A percentile compares a stretch with the other conserved stretches of the same genome.
These are phyloP conservation scores for Epichloe gansuensis DNA, from an alignment of 2,329 filamentous ascomycete species.

Conservation along the genomic window DNA sequence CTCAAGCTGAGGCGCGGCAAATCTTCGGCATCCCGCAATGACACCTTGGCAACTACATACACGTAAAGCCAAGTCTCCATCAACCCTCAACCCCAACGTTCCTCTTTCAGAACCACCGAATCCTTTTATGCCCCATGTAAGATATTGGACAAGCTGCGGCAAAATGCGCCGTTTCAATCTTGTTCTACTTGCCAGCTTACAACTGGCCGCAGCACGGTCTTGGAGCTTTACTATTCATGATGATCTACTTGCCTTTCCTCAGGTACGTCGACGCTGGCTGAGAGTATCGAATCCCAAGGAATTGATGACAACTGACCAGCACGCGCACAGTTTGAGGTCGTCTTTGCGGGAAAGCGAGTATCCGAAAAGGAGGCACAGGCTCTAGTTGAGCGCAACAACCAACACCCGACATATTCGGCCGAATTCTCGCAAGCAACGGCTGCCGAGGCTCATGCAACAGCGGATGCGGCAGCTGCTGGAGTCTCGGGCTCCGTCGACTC, in stretches of 20 bases:
- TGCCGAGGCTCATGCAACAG: conserved; percentile 9
- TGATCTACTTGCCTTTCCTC: conserved; percentile 75
- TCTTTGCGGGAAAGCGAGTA: conserved; percentile 62
- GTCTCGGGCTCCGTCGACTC: conserved; percentile 16
- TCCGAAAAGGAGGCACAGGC: conserved; percentile 56
- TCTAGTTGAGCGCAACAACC: conserved; percentile 35
- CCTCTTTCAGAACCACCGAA: background rate
- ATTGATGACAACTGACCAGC: conserved; percentile 1
- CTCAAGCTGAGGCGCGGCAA: background rate
- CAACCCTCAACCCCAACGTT: background rate
- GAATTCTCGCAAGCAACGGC: conserved; percentile 29
- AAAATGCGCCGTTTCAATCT: conserved; percentile 40
- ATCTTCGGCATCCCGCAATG: conserved; percentile 12
- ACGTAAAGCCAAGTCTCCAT: background rate
- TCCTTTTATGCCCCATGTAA: conserved; percentile 19
- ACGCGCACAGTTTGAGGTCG: conserved; percentile 57
- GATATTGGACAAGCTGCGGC: conserved; percentile 12
- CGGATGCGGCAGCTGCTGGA: background rate
- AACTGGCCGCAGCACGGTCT: conserved; percentile 36
- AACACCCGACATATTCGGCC: conserved; percentile 27
- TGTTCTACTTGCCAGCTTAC: conserved; percentile 30
- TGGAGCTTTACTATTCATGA: conserved; percentile 73
- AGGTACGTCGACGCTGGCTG: conserved; percentile 40
- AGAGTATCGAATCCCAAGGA: no score
- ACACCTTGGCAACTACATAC: conserved; percentile 5